Percentiles rank a stretch among this genome's conserved stretches.
Evolutionary conservation across 1,284 basidiomycete genomes (phyloP).

Genomic region (Wallemia mellicola): DNA sequence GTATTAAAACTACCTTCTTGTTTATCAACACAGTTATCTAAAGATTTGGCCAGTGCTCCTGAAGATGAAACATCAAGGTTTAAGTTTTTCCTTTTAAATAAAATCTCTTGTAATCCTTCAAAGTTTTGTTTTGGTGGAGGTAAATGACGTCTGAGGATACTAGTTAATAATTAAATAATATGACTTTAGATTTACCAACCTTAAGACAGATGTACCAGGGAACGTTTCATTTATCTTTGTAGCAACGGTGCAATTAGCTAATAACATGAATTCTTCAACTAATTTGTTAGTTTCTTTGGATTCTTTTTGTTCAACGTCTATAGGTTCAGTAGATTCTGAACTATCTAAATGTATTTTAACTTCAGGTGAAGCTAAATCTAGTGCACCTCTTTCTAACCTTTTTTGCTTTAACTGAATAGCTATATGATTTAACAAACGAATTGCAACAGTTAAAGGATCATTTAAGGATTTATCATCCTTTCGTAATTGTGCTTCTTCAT

Average conservation of each 20-base stretch:
- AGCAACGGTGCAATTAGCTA: slow-evolving; percentile 88
- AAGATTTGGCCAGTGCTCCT: slow-evolving; percentile 56
- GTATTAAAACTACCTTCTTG: slow-evolving; percentile 75
- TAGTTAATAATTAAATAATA: background rate
- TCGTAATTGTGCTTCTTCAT: slow-evolving; percentile 77
- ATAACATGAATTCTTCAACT: slow-evolving; percentile 96
- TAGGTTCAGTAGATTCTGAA: slow-evolving; percentile 70
- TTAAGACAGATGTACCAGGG: slow-evolving; percentile 77
- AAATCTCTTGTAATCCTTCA: slow-evolving; percentile 77
- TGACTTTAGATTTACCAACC: slow-evolving; percentile 20
- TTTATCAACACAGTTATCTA: slow-evolving; percentile 63
- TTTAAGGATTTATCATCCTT: slow-evolving; percentile 64
- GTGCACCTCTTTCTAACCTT: slow-evolving; percentile 74
- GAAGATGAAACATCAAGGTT: slow-evolving; percentile 76
- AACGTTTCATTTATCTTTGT: slow-evolving; percentile 74
- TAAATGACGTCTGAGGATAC: slow-evolving; percentile 42
- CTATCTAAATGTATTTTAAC: slow-evolving; percentile 82
- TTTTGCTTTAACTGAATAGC: slow-evolving; percentile 60
- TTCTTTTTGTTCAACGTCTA: slow-evolving; percentile 93
- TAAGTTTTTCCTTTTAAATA: slow-evolving; percentile 57
- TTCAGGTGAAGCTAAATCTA: slow-evolving; percentile 91
- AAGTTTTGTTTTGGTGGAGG: slow-evolving; percentile 83
- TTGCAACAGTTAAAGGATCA: slow-evolving; percentile 60
- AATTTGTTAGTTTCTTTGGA: slow-evolving; percentile 76
- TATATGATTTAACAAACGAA: slow-evolving; percentile 64